Percentiles rank a stretch among this genome's conserved stretches.
Evolutionary conservation across 2,329 filamentous ascomycete genomes (phyloP).

Genomic region (Aspergillus pseudoglaucus): DNA sequence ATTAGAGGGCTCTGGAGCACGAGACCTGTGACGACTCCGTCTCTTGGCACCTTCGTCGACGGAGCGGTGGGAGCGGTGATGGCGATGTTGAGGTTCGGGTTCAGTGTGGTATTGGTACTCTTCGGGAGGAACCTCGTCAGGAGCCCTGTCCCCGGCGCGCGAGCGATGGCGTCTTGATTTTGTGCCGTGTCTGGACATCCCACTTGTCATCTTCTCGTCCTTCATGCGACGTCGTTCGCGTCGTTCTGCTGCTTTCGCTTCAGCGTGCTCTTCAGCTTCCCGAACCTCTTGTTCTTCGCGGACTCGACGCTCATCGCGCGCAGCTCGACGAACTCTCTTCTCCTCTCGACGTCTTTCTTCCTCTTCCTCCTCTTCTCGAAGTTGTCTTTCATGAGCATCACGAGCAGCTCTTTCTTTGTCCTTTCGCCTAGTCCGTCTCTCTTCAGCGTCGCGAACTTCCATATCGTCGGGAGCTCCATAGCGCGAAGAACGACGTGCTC

Average conservation of each 20-base stretch:
- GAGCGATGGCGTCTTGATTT: constrained; percentile 28
- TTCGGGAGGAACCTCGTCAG: constrained; percentile 20
- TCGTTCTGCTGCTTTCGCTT: constrained; percentile 33
- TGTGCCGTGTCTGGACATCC: constrained; percentile 17
- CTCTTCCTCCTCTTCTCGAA: constrained; percentile 33
- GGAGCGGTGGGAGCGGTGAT: constrained; percentile 19
- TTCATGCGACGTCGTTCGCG: constrained; percentile 35
- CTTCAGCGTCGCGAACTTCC: constrained; percentile 30
- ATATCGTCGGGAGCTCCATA: constrained; percentile 30
- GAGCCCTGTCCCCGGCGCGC: constrained; percentile 21
- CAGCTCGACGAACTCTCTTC: constrained; percentile 26
- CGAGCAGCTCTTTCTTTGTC: constrained; percentile 44
- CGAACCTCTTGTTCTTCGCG: constrained; percentile 44
- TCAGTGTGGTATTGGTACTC: constrained; percentile 13
- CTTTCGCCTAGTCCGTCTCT: constrained; percentile 43
- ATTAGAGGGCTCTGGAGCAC: constrained; percentile 18
- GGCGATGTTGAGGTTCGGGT: constrained; percentile 13
- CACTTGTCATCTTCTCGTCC: constrained; percentile 25
- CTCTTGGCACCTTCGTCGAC: constrained; percentile 24
- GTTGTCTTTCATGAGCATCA: constrained; percentile 31
- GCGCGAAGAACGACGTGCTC: constrained; percentile 44
- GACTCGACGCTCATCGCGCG: constrained; percentile 27
- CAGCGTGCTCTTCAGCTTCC: constrained; percentile 28
- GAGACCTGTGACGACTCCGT: constrained; percentile 31
- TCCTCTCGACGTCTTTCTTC: constrained; percentile 29